A percentile compares a stretch with the other conserved stretches of the same genome.
Conservation (phyloP, 106 monocot species). For the Hemerocallis citrina region DNA sequence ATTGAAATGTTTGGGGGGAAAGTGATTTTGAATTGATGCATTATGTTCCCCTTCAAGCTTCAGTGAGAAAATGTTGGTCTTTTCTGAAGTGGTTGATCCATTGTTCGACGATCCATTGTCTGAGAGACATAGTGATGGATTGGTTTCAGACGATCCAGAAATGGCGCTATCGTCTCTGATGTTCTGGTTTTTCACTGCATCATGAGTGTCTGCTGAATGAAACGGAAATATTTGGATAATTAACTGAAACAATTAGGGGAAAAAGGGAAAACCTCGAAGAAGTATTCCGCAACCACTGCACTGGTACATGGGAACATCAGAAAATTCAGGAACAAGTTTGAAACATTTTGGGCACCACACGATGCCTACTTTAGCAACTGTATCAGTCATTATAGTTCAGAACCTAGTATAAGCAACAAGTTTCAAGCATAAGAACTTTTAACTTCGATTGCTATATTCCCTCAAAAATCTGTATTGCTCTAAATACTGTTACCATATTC, state of each 20-base stretch:
- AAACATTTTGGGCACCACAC: constrained; percentile 65
- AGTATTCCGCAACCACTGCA: constrained; percentile 41
- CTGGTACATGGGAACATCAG: constrained; percentile 33
- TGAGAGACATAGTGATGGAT: not conserved
- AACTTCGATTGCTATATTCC: too few relatives aligned
- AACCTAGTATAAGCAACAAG: too few relatives aligned
- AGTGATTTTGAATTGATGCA: too few relatives aligned
- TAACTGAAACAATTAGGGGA: not conserved
- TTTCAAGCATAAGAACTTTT: too few relatives aligned
- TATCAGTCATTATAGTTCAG: not conserved
- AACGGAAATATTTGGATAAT: not conserved
- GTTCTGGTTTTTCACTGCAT: constrained; percentile 21
- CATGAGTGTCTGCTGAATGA: too few relatives aligned
- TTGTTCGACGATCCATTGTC: not conserved
- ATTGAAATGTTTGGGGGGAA: too few relatives aligned
- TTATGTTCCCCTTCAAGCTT: too few relatives aligned
- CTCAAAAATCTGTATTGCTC: too few relatives aligned
- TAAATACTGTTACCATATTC: too few relatives aligned
- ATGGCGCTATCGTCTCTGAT: not conserved
- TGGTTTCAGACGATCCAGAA: not conserved
- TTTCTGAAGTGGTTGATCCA: not conserved
- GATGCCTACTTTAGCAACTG: constrained; percentile 20
- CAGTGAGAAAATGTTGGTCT: too few relatives aligned
- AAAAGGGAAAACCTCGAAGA: constrained; percentile 26
- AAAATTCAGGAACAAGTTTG: constrained; percentile 34